A percentile compares a stretch with the other conserved stretches of the same genome.
Conservation (phyloP, 78 protist genomes). For the Guillardia theta region DNA sequence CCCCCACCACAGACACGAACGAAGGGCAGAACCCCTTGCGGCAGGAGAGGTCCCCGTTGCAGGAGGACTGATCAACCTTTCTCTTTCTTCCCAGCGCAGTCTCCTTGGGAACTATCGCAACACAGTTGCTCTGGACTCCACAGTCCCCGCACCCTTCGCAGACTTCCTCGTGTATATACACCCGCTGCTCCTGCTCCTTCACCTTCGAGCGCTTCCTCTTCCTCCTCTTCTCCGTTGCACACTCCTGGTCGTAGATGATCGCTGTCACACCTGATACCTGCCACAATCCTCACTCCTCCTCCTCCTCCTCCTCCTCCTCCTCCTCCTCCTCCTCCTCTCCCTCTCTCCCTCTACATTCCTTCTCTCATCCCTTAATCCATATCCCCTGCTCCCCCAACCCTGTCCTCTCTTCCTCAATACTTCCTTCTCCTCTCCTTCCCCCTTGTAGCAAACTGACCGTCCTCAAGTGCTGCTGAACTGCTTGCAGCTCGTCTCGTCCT, state of each 20-base stretch:
- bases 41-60: constrained; percentile 17
- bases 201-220: not conserved
- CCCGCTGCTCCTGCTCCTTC: not conserved
- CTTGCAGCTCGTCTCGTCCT: too few species aligned
- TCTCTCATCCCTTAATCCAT: not conserved
- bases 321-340: not conserved
- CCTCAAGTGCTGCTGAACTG: too few species aligned
- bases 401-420: not conserved
- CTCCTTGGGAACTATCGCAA: not conserved
- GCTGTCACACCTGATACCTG: not conserved
- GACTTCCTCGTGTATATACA: not conserved
- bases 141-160: constrained; percentile 35
- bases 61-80: not conserved
- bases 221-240: constrained; percentile 13
- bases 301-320: not conserved
- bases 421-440: too few species aligned
- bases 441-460: too few species aligned
- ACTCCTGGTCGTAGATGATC: not conserved
- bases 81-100: not conserved
- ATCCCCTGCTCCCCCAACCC: not conserved
- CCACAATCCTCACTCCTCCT: not conserved
- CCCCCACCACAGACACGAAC: not conserved
- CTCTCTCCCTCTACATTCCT: not conserved
- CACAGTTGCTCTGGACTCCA: not conserved
- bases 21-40: not conserved